phyloP scores from a whole-genome alignment of 345 rosid genomes.

The Aquilaria yunnanensis region DNA sequence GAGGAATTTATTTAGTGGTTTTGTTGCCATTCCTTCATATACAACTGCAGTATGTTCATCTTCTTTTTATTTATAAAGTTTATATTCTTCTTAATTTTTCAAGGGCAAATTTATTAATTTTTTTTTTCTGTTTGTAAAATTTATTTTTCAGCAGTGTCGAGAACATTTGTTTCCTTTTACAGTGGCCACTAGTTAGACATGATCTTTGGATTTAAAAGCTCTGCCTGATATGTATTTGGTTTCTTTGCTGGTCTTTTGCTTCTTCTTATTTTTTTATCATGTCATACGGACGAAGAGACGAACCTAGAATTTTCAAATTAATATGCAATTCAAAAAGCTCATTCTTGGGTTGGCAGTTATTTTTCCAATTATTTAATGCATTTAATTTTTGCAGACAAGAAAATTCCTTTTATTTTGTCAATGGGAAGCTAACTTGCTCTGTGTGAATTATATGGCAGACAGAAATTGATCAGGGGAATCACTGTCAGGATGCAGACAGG shows the following conservation, averaged over 20 bases:
- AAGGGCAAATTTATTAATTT: not conserved
- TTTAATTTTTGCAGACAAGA: not conserved
- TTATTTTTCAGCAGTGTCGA: not conserved
- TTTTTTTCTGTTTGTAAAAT: not conserved
- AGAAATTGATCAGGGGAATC: slow-evolving; percentile 27
- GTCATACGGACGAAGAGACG: not conserved
- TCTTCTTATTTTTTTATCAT: not conserved
- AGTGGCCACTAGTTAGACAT: not conserved
- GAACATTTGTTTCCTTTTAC: not conserved
- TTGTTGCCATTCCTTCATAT: not conserved
- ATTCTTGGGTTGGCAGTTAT: not conserved
- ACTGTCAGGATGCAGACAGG: slow-evolving; percentile 19
- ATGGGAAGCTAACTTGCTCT: not conserved
- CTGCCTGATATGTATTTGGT: not conserved
- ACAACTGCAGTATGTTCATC: not conserved
- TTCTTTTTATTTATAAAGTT: not conserved
- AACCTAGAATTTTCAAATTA: not conserved
- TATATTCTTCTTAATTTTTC: not conserved
- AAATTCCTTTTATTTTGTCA: not conserved
- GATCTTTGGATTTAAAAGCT: not conserved
- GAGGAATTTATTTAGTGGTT: not conserved
- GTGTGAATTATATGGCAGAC: slow-evolving; percentile 24
- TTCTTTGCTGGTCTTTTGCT: not conserved
- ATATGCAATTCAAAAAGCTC: not conserved
- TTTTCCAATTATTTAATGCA: not conserved